Evolutionary conservation across 768 basidiomycete species (phyloP), one percentile per base, ranked within the genome.

Genomic region (Pisolithus orientalis): DNA sequence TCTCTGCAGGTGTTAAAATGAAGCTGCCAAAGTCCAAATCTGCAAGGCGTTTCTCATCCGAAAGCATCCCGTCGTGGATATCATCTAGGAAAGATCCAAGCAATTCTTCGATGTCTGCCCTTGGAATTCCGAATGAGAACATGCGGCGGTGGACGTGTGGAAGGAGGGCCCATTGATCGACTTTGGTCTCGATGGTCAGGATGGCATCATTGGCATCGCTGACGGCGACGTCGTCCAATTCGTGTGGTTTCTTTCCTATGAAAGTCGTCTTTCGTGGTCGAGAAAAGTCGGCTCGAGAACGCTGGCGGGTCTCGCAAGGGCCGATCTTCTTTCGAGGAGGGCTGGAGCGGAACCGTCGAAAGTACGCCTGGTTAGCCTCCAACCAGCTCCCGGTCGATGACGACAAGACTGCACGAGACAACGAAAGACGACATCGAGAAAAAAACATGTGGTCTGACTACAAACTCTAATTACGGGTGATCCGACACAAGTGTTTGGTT

Each of bases 101-200:
- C 4, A 84, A 71, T 9, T 65, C 67, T 2, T 50, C 49, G 2
- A 75, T 50, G 50, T 83, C 71, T 0, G 45, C 29, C 2, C 51
- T 29, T 16, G 75, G 75, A 16, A 86, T 67, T 10, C 83, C 84
- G 53, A 79, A 83, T 1, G 66, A 57, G 13, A 62, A 53, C 14
- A 86, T 64, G 32, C 83, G 78, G 3, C 59, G 51, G 13, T 50
- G 62, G 2, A 79, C 66, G 24, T 57, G 52, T 1, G 57, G 62
- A 25, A 56, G 53, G 7, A 45, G 45, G 3, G 70, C 65, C 82
- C 82, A 83, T 1, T 51, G 39, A 6, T 56, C 48, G 10, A 74
- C 74, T 39, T 75, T 62, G 4, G 51, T 53, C 44, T 71, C 57
- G 47, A 82, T 69, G 51, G 73, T 44, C 25, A 57, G 47, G 32